Evolutionary conservation across 1,139 yeast species (phyloP), one percentile per base, ranked within the genome.

Genomic region (Blastobotrys apis): DNA sequence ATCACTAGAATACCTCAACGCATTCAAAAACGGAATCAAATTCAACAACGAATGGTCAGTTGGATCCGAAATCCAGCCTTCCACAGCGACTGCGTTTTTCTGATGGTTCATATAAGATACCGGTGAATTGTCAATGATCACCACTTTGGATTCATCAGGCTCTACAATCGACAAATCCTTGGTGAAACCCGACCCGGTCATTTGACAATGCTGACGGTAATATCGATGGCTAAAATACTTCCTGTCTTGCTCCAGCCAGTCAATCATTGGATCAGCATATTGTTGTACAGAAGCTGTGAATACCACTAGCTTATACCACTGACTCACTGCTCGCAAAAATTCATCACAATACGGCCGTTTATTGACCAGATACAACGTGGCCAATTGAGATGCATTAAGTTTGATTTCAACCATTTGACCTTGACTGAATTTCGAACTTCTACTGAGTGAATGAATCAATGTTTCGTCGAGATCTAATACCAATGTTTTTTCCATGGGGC

Each of bases 61-160:
- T 17, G 94, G 95, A 65, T 92, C 98, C 58, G 86, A 87, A 51
- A 92, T 87, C 98, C 98, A 92, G 36, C 98, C 97, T 65, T 90
- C 97, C 17, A 92, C 87, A 68, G 84, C 81, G 30, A 92, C 81
- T 1, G 96, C 98, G 60, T 92, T 92, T 54, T 81, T 80, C 51
- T 81, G 86, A 60, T 92, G 92, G 61, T 79, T 67, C 10, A 88
- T 82, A 63, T 86, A 92, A 59, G 94, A 83, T 9, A 87, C 74
- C 1, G 97, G 97, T 5, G 96, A 87, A 66, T 92, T 92, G 66
- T 92, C 98, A 45, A 92, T 74, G 37, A 92, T 84, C 48, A 90
- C 71, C 27, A 87, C 79, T 56, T 81, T 83, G 48, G 82, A 77
- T 47, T 87, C 72, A 52, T 84, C 90, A 37, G 61, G 51, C 33